Evolutionary conservation across 192 early-diverging fungal species (phyloP).

Genomic region (Podila epigama): DNA sequence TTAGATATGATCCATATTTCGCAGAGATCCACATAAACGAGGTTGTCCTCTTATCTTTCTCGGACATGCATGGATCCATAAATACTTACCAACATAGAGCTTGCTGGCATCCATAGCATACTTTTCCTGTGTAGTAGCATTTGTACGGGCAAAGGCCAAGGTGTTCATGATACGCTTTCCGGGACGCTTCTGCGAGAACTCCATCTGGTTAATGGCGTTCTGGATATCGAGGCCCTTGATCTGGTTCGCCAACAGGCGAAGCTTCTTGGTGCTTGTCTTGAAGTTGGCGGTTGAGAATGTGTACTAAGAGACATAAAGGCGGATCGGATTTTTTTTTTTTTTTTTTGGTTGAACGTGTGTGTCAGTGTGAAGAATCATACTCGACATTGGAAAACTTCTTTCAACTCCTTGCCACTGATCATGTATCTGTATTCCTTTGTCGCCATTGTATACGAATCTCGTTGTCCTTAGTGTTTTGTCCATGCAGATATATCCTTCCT

Average conservation of each 20-base stretch:
- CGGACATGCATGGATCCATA: too few relatives aligned
- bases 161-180: conserved; percentile 68
- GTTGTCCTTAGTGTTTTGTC: too few relatives aligned
- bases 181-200: conserved; percentile 76
- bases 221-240: conserved; percentile 68
- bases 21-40: too few relatives aligned
- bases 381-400: background rate
- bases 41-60: background rate
- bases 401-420: too few relatives aligned
- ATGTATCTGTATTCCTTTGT: too few relatives aligned
- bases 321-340: background rate
- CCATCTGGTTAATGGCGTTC: conserved; percentile 82
- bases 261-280: conserved; percentile 73
- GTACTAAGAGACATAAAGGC: conserved; percentile 46
- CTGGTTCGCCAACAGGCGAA: conserved; percentile 75
- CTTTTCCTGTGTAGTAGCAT: conserved; percentile 61
- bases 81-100: conserved; percentile 60
- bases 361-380: background rate
- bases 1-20: background rate
- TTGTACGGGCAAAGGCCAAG: conserved; percentile 71
- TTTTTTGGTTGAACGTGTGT: background rate
- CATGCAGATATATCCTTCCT: too few relatives aligned
- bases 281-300: conserved; percentile 70
- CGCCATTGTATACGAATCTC: too few relatives aligned
- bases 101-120: conserved; percentile 72